These are phyloP conservation scores for Cenchrus fungigraminus DNA, from an alignment of 176 grass and related monocot species.

Conservation along the genomic window DNA sequence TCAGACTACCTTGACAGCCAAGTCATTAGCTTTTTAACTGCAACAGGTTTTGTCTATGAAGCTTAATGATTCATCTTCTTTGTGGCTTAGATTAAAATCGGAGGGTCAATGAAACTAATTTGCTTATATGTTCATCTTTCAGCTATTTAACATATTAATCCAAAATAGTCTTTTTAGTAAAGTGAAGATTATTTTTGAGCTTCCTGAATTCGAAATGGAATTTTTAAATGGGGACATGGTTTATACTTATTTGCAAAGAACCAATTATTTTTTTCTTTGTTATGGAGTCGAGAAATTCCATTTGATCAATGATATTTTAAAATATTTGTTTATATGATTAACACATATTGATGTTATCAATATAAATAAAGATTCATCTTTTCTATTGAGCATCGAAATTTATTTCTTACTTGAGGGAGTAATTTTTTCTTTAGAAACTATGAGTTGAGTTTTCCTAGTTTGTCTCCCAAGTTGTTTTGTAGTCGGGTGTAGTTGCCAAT, in stretches of 20 bases:
- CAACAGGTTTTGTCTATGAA: neutral
- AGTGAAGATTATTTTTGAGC: neutral
- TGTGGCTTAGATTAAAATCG: neutral
- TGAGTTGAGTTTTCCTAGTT: neutral
- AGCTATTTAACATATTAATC: neutral
- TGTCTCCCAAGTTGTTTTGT: neutral
- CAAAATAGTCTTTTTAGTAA: neutral
- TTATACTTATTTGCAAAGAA: constrained; percentile 7
- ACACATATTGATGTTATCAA: neutral
- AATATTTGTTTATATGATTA: neutral
- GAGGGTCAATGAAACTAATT: neutral
- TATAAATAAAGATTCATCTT: neutral
- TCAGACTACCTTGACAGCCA: neutral
- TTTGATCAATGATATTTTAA: neutral
- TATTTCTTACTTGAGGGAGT: neutral
- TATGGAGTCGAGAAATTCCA: neutral
- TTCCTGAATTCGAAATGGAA: neutral
- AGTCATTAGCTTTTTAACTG: neutral
- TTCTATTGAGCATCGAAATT: neutral
- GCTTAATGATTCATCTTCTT: neutral
- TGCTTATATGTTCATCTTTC: neutral
- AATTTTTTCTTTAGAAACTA: neutral
- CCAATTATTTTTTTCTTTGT: neutral
- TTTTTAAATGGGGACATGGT: neutral
- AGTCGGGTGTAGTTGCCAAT: neutral